These are phyloP conservation scores for Xerocomus tenax DNA, from an alignment of 1,284 basidiomycete genomes.

Conservation along the genomic window DNA sequence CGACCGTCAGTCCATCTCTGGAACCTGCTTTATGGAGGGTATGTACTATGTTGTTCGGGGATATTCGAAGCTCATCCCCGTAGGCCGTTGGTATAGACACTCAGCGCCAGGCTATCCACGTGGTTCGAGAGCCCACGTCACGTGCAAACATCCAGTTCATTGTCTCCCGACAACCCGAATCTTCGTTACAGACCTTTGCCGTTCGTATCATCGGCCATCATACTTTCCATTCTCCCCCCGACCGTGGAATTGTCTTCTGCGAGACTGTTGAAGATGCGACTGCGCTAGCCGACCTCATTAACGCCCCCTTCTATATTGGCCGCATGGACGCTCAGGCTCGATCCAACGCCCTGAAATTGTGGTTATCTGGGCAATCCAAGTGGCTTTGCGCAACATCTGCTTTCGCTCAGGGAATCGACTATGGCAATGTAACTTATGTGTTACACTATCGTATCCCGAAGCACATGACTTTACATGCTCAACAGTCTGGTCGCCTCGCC, in stretches of 20 bases:
- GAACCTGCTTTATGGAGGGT: background rate
- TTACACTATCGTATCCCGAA: conserved; percentile 3
- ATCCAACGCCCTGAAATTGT: background rate
- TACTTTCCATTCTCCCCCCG: background rate
- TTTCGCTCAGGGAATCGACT: conserved; percentile 9
- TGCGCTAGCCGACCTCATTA: background rate
- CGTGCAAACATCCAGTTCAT: background rate
- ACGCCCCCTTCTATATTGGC: background rate
- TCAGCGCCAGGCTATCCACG: too few species aligned
- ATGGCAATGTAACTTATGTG: conserved; percentile 7
- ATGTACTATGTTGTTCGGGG: too few species aligned
- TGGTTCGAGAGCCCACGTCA: too few species aligned
- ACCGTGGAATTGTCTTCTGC: background rate
- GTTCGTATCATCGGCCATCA: background rate
- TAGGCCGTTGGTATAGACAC: background rate
- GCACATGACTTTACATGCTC: conserved; percentile 4
- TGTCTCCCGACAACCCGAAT: background rate
- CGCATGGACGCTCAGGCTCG: background rate
- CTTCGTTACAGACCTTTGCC: background rate
- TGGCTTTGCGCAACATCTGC: background rate
- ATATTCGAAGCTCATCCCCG: too few species aligned
- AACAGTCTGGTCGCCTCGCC: conserved; percentile 7
- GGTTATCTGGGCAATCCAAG: background rate
- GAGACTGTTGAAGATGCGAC: background rate
- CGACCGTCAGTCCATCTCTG: background rate